Percentiles rank a stretch among this genome's conserved stretches.
phyloP scores from a whole-genome alignment of 306 rosid species.

The Prosopis cineraria region DNA sequence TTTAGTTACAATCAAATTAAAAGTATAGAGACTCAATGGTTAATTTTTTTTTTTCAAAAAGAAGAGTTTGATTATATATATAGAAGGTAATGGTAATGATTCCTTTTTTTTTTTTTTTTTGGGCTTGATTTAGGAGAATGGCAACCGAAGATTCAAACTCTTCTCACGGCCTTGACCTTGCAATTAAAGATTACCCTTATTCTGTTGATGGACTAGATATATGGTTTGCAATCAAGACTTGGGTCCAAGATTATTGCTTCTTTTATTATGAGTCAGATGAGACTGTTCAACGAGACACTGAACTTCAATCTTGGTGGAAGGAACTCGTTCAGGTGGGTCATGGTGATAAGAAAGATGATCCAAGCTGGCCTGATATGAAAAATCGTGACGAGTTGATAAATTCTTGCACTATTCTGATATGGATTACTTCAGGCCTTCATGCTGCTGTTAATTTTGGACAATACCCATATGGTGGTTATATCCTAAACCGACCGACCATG shows the following conservation, averaged over 20 bases:
- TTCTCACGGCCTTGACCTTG: not conserved
- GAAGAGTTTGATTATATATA: too few relatives aligned
- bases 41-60: too few relatives aligned
- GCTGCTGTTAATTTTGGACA: conserved; percentile 9
- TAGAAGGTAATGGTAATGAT: too few relatives aligned
- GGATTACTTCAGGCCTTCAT: conserved; percentile 4
- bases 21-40: too few relatives aligned
- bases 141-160: not conserved
- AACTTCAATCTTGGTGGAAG: not conserved
- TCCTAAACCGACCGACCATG: not conserved
- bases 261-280: not conserved
- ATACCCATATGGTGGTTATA: not conserved
- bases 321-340: not conserved
- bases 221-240: not conserved
- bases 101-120: too few relatives aligned
- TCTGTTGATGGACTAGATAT: not conserved
- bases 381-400: not conserved
- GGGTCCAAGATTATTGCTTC: not conserved
- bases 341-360: not conserved
- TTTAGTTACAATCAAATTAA: too few relatives aligned
- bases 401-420: not conserved
- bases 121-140: not conserved
- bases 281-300: not conserved
- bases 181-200: conserved; percentile 4
- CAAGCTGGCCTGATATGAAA: not conserved